Conservation (phyloP, 108 stramenopile genomes). For the Cyclotella choctawhatcheeana region DNA sequence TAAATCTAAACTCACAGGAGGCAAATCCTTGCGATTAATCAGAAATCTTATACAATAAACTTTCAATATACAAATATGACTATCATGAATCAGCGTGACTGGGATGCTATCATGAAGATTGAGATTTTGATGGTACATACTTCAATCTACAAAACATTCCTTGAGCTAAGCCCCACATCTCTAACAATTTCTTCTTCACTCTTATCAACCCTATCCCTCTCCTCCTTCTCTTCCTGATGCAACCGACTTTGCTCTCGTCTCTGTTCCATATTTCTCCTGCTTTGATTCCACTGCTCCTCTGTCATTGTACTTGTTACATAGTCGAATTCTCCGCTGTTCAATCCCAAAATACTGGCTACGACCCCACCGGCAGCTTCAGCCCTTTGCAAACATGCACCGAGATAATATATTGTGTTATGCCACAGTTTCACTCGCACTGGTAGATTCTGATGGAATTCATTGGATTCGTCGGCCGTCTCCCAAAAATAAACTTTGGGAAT, state of each 20-base stretch:
- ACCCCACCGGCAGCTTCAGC: constrained; percentile 53
- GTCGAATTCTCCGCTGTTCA: constrained; percentile 52
- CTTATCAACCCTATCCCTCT: constrained; percentile 16
- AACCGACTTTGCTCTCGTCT: constrained; percentile 18
- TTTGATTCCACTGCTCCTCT: constrained; percentile 48
- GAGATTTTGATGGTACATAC: too few species aligned
- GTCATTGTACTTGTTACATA: constrained; percentile 64
- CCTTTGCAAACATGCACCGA: constrained; percentile 26
- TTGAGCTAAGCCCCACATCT: constrained; percentile 20
- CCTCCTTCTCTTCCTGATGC: constrained; percentile 12
- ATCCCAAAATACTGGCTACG: constrained; percentile 48
- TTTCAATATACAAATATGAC: too few species aligned
- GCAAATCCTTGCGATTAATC: too few species aligned
- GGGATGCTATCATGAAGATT: too few species aligned
- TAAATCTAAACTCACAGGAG: too few species aligned
- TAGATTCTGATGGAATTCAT: constrained; percentile 43
- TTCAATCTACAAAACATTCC: constrained; percentile 14
- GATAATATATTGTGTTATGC: constrained; percentile 53
- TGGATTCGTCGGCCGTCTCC: constrained; percentile 45
- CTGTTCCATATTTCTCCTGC: constrained; percentile 29
- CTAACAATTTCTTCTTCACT: constrained; percentile 27
- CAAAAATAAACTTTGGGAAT: constrained; percentile 68
- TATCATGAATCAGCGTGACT: too few species aligned
- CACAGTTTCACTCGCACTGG: constrained; percentile 52
- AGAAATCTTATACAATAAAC: too few species aligned